These are phyloP conservation scores for Fusarium verticillioides DNA, from an alignment of 2,329 filamentous ascomycete species.

Conservation along the genomic window DNA sequence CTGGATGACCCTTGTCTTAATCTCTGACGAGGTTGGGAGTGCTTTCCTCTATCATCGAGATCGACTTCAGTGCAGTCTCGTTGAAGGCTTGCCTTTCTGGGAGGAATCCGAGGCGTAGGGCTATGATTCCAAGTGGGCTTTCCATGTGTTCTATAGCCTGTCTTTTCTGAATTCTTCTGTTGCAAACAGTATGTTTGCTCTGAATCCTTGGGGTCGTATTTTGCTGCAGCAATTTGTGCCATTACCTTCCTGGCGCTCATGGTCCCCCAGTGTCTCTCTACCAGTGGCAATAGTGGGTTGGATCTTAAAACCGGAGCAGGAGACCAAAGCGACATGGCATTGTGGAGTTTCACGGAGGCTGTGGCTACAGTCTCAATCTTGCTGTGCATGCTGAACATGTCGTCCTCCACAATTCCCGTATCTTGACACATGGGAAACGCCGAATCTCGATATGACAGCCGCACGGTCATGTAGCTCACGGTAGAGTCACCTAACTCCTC, in stretches of 20 bases:
- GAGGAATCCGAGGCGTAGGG: constrained; percentile 31
- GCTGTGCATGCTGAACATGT: constrained; percentile 57
- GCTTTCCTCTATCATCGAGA: neutral
- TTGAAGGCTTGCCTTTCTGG: constrained; percentile 41
- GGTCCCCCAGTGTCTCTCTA: constrained; percentile 61
- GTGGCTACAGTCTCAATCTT: constrained; percentile 63
- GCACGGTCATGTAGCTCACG: constrained; percentile 63
- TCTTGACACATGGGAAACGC: constrained; percentile 57
- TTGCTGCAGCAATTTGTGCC: constrained; percentile 44
- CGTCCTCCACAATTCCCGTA: constrained; percentile 44
- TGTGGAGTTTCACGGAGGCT: constrained; percentile 62
- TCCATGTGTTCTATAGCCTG: neutral
- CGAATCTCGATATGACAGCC: constrained; percentile 66
- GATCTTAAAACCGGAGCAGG: constrained; percentile 52
- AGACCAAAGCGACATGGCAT: constrained; percentile 63
- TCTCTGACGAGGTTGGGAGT: neutral
- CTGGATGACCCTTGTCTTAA: constrained; percentile 15
- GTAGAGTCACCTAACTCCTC: constrained; percentile 62
- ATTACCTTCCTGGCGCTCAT: constrained; percentile 57
- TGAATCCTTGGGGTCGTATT: constrained; percentile 11
- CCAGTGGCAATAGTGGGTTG: constrained; percentile 56
- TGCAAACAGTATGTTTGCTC: neutral
- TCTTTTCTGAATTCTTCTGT: neutral
- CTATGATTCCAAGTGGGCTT: constrained; percentile 4
- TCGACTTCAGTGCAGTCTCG: neutral